These are phyloP conservation scores for Aaosphaeria arxii DNA, from an alignment of 2,329 filamentous ascomycete species.

Conservation along the genomic window DNA sequence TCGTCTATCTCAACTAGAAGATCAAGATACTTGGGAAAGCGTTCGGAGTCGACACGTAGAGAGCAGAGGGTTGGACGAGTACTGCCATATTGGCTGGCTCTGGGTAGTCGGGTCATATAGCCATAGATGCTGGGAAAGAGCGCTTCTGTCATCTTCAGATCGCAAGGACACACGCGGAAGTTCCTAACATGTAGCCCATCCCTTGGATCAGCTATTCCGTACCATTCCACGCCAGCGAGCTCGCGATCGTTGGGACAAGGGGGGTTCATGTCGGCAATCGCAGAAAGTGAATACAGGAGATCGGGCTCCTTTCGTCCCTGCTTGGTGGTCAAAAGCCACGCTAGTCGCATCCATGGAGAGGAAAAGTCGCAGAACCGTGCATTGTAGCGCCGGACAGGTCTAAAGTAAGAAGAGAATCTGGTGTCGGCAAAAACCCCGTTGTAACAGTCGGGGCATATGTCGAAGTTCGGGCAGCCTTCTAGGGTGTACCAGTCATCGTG, in stretches of 20 bases:
- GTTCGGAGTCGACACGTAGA: slow-evolving; percentile 60
- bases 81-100: slow-evolving; percentile 41
- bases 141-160: slow-evolving; percentile 67
- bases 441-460: slow-evolving; percentile 82
- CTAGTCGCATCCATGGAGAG: slow-evolving; percentile 77
- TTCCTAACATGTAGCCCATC: slow-evolving; percentile 62
- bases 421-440: slow-evolving; percentile 66
- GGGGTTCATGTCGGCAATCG: slow-evolving; percentile 55
- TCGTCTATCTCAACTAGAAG: slow-evolving; percentile 54
- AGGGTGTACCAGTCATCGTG: slow-evolving; percentile 80
- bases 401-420: slow-evolving; percentile 65
- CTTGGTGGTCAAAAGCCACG: slow-evolving; percentile 77
- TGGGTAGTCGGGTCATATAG: slow-evolving; percentile 54
- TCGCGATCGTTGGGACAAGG: slow-evolving; percentile 58
- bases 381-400: slow-evolving; percentile 57
- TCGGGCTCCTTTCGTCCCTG: slow-evolving; percentile 63
- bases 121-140: slow-evolving; percentile 71
- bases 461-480: slow-evolving; percentile 65
- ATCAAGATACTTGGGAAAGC: slow-evolving; percentile 57
- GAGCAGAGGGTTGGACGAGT: slow-evolving; percentile 57
- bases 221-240: slow-evolving; percentile 63
- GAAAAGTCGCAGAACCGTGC: slow-evolving; percentile 76
- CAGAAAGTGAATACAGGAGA: slow-evolving; percentile 67
- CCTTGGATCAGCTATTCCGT: slow-evolving; percentile 68
- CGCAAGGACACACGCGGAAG: slow-evolving; percentile 74